Conservation (phyloP, 768 basidiomycete genomes). For the Macrocybe gigantea region DNA sequence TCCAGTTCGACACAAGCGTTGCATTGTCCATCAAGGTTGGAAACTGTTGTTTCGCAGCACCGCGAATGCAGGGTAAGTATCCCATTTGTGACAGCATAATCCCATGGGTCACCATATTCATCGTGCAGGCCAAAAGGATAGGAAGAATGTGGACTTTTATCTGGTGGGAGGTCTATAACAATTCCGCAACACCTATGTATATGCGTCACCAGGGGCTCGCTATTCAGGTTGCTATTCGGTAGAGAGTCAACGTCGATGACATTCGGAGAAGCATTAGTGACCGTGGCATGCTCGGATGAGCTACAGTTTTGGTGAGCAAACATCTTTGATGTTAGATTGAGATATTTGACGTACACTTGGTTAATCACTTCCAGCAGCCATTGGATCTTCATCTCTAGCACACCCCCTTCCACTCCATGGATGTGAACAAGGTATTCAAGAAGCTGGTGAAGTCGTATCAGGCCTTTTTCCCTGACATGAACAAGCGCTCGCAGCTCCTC, state of each 20-base stretch:
- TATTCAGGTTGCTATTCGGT: background rate
- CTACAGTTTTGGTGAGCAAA: background rate
- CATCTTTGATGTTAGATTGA: background rate
- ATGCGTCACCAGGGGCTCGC: background rate
- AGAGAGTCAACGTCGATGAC: background rate
- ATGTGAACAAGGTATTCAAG: background rate
- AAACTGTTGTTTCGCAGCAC: background rate
- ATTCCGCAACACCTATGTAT: background rate
- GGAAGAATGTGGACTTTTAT: slow-evolving; percentile 4
- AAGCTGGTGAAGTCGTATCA: background rate
- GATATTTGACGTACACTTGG: background rate
- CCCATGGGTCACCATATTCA: slow-evolving; percentile 4
- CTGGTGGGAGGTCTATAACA: slow-evolving; percentile 1
- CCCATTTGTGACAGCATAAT: background rate
- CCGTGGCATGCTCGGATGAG: background rate
- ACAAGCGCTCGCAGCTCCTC: background rate
- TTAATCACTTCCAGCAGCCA: background rate
- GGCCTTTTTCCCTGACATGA: background rate
- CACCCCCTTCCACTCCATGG: background rate
- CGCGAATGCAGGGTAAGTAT: background rate
- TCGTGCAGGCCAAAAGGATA: slow-evolving; percentile 11
- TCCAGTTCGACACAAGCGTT: background rate
- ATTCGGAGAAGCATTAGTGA: background rate
- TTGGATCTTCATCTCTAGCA: slow-evolving; percentile 1
- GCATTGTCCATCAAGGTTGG: background rate